Evolutionary conservation across 441 rosid genomes (phyloP).

Genomic region (Jatropha multifida): DNA sequence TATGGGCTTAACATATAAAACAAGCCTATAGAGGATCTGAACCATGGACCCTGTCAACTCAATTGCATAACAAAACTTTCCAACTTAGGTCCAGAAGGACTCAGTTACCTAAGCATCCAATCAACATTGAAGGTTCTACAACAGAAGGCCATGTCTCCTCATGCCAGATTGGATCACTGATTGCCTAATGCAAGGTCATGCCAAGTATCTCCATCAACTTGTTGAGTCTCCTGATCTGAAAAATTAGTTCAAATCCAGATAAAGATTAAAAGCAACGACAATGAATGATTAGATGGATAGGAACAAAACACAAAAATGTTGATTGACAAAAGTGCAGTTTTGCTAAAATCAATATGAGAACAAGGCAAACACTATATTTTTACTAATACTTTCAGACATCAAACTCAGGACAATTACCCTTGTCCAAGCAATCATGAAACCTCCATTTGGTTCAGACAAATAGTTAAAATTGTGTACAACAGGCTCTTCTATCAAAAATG

Average conservation of each 20-base stretch:
- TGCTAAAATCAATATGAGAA: background rate
- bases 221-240: slow-evolving; percentile 76
- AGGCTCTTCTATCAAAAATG: background rate
- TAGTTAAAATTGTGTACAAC: background rate
- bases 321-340: background rate
- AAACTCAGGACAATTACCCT: background rate
- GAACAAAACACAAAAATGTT: background rate
- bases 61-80: background rate
- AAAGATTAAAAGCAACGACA: background rate
- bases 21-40: background rate
- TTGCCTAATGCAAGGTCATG: slow-evolving; percentile 70
- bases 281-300: background rate
- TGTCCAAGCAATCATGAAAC: background rate
- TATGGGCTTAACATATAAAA: background rate
- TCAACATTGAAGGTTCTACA: slow-evolving; percentile 1
- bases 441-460: background rate
- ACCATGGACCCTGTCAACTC: background rate
- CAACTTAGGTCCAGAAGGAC: background rate
- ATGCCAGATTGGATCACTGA: slow-evolving; percentile 32
- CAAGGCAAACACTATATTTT: background rate
- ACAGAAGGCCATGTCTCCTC: slow-evolving; percentile 10
- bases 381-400: background rate
- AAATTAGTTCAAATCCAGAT: slow-evolving; percentile 3
- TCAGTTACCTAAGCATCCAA: background rate
- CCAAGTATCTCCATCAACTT: slow-evolving; percentile 63